Conservation (phyloP, 345 rosid genomes). For the Citropsis articulata region DNA sequence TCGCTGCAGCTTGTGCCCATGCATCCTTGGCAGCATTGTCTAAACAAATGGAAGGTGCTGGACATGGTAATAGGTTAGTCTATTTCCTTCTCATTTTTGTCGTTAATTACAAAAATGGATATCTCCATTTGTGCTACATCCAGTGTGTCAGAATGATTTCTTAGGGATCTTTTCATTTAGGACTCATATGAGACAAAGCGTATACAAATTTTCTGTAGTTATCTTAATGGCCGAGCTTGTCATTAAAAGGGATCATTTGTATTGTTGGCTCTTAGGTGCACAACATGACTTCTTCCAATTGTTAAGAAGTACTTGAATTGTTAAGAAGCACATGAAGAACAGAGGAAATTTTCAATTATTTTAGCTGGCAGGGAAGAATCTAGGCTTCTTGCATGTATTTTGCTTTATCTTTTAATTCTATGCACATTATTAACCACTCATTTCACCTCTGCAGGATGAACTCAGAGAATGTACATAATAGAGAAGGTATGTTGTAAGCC, state of each 20-base stretch:
- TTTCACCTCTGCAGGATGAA: constrained; percentile 48
- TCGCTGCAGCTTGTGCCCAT: constrained; percentile 99
- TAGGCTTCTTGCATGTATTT: background rate
- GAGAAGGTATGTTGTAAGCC: constrained; percentile 44
- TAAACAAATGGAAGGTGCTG: constrained; percentile 43
- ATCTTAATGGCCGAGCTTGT: background rate
- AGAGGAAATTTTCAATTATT: background rate
- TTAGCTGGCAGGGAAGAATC: background rate
- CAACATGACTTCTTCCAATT: background rate
- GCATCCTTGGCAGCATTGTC: constrained; percentile 81
- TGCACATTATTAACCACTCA: background rate
- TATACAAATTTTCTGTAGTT: background rate
- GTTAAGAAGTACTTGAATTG: background rate
- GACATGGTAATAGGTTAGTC: constrained; percentile 54
- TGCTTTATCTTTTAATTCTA: background rate
- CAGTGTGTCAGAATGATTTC: background rate
- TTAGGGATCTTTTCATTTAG: background rate
- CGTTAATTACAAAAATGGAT: background rate
- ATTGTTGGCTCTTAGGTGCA: background rate
- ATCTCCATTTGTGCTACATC: background rate
- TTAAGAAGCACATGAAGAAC: background rate
- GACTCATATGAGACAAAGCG: background rate
- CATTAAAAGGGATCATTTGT: too few species aligned
- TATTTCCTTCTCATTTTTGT: constrained; percentile 5
- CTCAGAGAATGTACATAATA: constrained; percentile 43